Percentiles rank a stretch among this genome's conserved stretches.
Conservation (phyloP, 805 yeast genomes). For the Yamadazyma takamatsuzukensis region DNA sequence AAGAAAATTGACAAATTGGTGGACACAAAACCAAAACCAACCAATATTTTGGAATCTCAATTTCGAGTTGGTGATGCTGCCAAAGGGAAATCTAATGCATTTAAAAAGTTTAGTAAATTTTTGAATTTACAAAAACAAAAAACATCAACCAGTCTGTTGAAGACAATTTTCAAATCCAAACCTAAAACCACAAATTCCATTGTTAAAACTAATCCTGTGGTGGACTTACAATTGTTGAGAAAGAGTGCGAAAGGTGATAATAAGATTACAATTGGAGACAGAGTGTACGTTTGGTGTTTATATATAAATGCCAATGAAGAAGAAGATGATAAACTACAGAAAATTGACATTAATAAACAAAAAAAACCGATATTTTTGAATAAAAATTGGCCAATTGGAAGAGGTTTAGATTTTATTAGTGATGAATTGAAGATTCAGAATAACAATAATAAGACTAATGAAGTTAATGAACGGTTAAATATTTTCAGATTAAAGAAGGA, state of each 20-base stretch:
- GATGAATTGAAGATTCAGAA: conserved; percentile 45
- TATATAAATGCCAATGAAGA: conserved; percentile 26
- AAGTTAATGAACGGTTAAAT: conserved; percentile 39
- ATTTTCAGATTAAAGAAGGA: conserved; percentile 36
- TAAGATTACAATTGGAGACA: conserved; percentile 38
- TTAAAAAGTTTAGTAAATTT: conserved; percentile 24
- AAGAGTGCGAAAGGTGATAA: conserved; percentile 51
- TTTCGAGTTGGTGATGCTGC: conserved; percentile 27
- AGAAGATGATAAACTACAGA: conserved; percentile 21
- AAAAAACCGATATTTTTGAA: conserved; percentile 44
- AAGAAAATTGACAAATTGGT: conserved; percentile 27
- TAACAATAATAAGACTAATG: conserved; percentile 44
- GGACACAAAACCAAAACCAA: conserved; percentile 16
- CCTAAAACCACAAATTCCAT: neutral
- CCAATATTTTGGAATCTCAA: conserved; percentile 19
- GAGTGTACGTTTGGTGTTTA: conserved; percentile 49
- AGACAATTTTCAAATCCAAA: conserved; percentile 3
- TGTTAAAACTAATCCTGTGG: conserved; percentile 12
- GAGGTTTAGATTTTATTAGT: conserved; percentile 52
- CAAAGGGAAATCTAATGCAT: conserved; percentile 19
- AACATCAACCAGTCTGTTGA: conserved; percentile 1
- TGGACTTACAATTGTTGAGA: conserved; percentile 30
- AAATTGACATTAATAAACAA: conserved; percentile 23
- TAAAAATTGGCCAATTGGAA: conserved; percentile 57
- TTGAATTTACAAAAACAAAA: conserved; percentile 20